Evolutionary conservation across 495 filamentous ascomycete genomes (phyloP).

Genomic region (Penicillium antarcticum): DNA sequence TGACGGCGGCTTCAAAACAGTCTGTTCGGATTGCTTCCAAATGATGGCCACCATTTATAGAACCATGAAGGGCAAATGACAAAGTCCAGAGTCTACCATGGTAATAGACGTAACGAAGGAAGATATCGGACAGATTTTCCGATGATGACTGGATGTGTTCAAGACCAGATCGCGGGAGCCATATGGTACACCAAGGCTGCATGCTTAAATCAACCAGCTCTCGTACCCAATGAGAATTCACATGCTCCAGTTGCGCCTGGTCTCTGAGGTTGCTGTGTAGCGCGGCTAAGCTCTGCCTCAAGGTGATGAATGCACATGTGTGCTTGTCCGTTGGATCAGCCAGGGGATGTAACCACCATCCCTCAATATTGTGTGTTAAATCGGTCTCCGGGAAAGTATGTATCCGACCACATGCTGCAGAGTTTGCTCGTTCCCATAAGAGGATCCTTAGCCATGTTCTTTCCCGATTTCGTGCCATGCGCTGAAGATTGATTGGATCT

Average conservation of each 20-base stretch:
- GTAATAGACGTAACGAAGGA: conserved; percentile 22
- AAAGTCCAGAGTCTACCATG: conserved; percentile 28
- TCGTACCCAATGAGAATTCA: conserved; percentile 21
- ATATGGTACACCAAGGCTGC: conserved; percentile 15
- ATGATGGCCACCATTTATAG: neutral
- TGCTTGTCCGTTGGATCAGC: conserved; percentile 25
- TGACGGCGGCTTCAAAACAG: conserved; percentile 36
- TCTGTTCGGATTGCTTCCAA: conserved; percentile 45
- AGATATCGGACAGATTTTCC: conserved; percentile 18
- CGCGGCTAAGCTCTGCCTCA: conserved; percentile 13
- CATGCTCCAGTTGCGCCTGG: neutral
- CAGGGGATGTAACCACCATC: conserved; percentile 25
- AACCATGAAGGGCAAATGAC: conserved; percentile 20
- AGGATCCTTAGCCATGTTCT: conserved; percentile 27
- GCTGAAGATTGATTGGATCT: neutral
- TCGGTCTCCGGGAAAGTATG: conserved; percentile 23
- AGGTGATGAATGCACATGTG: conserved; percentile 23
- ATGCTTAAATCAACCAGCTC: conserved; percentile 16
- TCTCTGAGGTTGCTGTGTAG: conserved; percentile 13
- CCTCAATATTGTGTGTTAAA: conserved; percentile 16
- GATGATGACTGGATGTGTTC: neutral
- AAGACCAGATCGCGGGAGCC: conserved; percentile 9
- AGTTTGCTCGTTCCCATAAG: conserved; percentile 29
- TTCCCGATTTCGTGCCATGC: conserved; percentile 21
- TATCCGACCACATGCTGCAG: conserved; percentile 22